These are phyloP conservation scores for Hibiscus trionum DNA, from an alignment of 345 rosid genomes.

Conservation along the genomic window DNA sequence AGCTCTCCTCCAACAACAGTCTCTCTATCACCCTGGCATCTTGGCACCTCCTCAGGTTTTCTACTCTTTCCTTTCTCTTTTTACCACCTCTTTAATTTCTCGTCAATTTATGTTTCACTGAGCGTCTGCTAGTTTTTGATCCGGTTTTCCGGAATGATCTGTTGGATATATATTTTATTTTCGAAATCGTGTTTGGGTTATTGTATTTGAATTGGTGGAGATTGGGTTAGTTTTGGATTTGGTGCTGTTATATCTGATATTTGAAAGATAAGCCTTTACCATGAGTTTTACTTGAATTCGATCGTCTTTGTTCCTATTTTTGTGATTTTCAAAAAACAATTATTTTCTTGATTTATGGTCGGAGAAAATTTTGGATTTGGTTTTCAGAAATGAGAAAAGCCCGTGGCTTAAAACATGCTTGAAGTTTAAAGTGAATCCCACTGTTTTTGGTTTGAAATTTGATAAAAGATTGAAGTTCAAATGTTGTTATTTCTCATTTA, in stretches of 20 bases:
- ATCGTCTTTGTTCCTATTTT: constrained; percentile 7
- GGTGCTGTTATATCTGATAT: background rate
- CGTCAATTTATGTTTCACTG: background rate
- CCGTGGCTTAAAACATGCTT: background rate
- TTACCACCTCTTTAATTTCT: background rate
- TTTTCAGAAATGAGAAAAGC: background rate
- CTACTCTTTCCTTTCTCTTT: background rate
- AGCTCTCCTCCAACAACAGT: constrained; percentile 91
- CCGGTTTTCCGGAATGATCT: constrained; percentile 1
- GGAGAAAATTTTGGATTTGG: background rate
- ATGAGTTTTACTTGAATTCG: background rate
- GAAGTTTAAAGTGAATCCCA: background rate
- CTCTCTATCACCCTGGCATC: constrained; percentile 92
- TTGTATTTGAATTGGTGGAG: background rate
- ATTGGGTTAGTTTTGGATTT: constrained; percentile 15
- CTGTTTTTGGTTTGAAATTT: constrained; percentile 2
- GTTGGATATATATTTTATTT: background rate
- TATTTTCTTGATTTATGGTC: background rate
- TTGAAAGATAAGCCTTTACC: background rate
- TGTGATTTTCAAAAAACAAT: background rate
- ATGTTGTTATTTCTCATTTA: background rate
- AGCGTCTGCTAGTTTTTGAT: constrained; percentile 7
- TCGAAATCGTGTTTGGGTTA: background rate
- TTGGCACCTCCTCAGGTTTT: constrained; percentile 84
- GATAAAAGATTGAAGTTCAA: background rate